phyloP scores from a whole-genome alignment of 192 early-diverging fungal genomes.

The Coemansia sp. region DNA sequence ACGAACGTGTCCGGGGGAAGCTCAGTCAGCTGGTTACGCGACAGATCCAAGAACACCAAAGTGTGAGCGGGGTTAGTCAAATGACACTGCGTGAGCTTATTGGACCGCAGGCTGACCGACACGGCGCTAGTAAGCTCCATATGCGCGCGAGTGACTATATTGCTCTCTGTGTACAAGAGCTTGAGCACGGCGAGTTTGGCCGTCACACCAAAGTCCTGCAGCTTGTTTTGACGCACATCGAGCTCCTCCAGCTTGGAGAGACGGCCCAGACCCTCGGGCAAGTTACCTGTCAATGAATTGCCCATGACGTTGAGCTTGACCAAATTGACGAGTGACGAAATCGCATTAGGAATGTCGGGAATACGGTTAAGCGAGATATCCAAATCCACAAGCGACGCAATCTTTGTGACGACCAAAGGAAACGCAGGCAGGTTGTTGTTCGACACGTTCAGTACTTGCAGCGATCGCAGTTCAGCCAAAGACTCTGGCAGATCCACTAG shows the following conservation, averaged over 20 bases:
- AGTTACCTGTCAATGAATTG: constrained; percentile 73
- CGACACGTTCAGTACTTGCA: constrained; percentile 73
- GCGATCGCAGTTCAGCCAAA: constrained; percentile 61
- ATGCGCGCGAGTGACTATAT: constrained; percentile 67
- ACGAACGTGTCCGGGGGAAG: constrained; percentile 67
- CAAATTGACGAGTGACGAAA: constrained; percentile 68
- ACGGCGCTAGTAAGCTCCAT: constrained; percentile 63
- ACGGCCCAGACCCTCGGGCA: constrained; percentile 66
- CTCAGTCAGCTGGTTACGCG: constrained; percentile 72
- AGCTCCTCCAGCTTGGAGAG: constrained; percentile 69
- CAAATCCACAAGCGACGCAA: constrained; percentile 65
- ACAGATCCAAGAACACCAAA: constrained; percentile 61
- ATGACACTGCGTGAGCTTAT: constrained; percentile 72
- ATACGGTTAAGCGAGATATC: constrained; percentile 88
- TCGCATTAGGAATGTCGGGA: constrained; percentile 69
- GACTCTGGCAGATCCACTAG: constrained; percentile 72
- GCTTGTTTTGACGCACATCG: constrained; percentile 81
- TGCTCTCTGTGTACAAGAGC: constrained; percentile 72
- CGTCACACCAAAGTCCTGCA: constrained; percentile 69
- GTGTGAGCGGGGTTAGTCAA: constrained; percentile 56
- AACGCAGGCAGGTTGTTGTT: constrained; percentile 80
- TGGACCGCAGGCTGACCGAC: constrained; percentile 66
- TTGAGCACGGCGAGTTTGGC: constrained; percentile 64
- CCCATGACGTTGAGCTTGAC: constrained; percentile 68
- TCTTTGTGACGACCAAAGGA: constrained; percentile 67